Evolutionary conservation across 305 asterid genomes (phyloP).

Genomic region (Ilex paraguariensis): DNA sequence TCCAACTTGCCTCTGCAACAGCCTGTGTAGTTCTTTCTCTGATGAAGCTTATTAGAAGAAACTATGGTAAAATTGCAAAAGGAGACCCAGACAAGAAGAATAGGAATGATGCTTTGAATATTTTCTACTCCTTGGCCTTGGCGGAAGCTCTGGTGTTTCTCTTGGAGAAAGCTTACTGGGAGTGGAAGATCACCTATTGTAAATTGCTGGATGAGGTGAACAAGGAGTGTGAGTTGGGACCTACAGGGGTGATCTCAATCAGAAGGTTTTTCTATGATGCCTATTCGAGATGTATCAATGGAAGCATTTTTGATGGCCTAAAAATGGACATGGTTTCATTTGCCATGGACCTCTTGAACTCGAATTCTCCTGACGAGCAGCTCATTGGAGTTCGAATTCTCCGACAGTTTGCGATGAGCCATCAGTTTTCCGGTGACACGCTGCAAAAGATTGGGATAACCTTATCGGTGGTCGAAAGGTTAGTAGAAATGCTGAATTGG

Average conservation of each 20-base stretch:
- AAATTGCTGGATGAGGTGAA: slow-evolving; percentile 55
- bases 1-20: slow-evolving; percentile 72
- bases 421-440: slow-evolving; percentile 57
- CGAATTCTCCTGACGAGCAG: slow-evolving; percentile 84
- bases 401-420: slow-evolving; percentile 41
- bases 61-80: slow-evolving; percentile 56
- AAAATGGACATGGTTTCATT: slow-evolving; percentile 92
- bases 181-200: slow-evolving; percentile 62
- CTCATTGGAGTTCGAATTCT: slow-evolving; percentile 71
- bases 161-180: slow-evolving; percentile 90
- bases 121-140: slow-evolving; percentile 81
- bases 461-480: slow-evolving; percentile 58
- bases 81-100: slow-evolving; percentile 66
- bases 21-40: slow-evolving; percentile 72
- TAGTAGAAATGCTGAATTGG: slow-evolving; percentile 92
- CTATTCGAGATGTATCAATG: slow-evolving; percentile 69
- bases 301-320: slow-evolving; percentile 88
- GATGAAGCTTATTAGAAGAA: slow-evolving; percentile 50
- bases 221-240: slow-evolving; percentile 69
- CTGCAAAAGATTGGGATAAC: slow-evolving; percentile 81
- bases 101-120: slow-evolving; percentile 54
- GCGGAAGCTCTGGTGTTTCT: slow-evolving; percentile 85
- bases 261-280: slow-evolving; percentile 87
- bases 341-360: slow-evolving; percentile 70
- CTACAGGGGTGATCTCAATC: slow-evolving; percentile 61